phyloP scores from a whole-genome alignment of 345 rosid genomes.

The Murraya paniculata region DNA sequence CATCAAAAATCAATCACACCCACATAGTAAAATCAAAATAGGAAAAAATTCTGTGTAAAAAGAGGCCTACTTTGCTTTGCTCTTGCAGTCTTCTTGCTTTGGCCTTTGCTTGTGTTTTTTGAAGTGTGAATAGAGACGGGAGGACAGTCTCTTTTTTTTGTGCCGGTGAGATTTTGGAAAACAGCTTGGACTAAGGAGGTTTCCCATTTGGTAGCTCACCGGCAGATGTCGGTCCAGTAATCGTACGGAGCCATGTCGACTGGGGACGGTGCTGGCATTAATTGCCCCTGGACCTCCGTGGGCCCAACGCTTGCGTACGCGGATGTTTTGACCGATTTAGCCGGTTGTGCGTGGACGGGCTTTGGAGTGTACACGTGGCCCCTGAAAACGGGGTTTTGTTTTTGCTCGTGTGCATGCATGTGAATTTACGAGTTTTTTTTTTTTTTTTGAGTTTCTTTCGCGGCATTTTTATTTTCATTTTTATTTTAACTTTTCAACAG shows the following conservation, averaged over 20 bases:
- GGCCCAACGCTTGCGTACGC: conserved; percentile 32
- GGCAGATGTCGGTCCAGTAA: conserved; percentile 55
- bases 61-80: neutral
- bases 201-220: conserved; percentile 53
- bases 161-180: conserved; percentile 44
- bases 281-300: conserved; percentile 34
- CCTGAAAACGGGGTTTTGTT: neutral
- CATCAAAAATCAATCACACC: conserved; percentile 17
- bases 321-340: conserved; percentile 38
- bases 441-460: conserved; percentile 26
- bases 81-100: neutral
- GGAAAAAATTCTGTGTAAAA: too few relatives aligned
- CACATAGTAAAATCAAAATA: conserved; percentile 16
- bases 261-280: conserved; percentile 57
- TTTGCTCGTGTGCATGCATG: conserved; percentile 28
- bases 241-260: conserved; percentile 27
- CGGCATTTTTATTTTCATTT: conserved; percentile 20
- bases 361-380: conserved; percentile 29
- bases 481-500: conserved; percentile 21
- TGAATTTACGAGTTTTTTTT: conserved; percentile 6
- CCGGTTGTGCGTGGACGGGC: conserved; percentile 31
- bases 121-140: conserved; percentile 54
- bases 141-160: neutral
- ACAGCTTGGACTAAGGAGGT: conserved; percentile 60
- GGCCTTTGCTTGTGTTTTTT: neutral